A percentile compares a stretch with the other conserved stretches of the same genome.
Conservation (phyloP, 2,329 filamentous ascomycete genomes). For the Ceratocystis cubensis region DNA sequence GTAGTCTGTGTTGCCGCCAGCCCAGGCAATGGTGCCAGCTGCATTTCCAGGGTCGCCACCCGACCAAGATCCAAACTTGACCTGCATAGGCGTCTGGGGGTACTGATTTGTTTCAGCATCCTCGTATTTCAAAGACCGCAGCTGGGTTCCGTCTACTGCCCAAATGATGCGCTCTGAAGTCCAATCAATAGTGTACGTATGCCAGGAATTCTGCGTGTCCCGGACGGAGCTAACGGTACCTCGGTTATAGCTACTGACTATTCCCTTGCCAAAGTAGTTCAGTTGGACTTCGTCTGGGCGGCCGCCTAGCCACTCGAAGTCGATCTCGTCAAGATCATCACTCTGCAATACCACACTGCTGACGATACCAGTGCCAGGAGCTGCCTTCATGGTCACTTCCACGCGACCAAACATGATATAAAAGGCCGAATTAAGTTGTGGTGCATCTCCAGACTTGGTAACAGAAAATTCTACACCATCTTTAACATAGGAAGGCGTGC, state of each 20-base stretch:
- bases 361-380: conserved; percentile 82
- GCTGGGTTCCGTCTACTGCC: conserved; percentile 64
- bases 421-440: conserved; percentile 78
- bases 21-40: conserved; percentile 78
- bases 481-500: conserved; percentile 54
- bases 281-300: conserved; percentile 69
- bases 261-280: conserved; percentile 94
- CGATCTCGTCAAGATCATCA: conserved; percentile 87
- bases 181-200: conserved; percentile 90
- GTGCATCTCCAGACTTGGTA: conserved; percentile 63
- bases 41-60: conserved; percentile 75
- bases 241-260: conserved; percentile 73
- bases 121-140: conserved; percentile 59
- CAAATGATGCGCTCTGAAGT: conserved; percentile 73
- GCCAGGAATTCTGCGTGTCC: conserved; percentile 61
- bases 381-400: conserved; percentile 71
- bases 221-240: conserved; percentile 60
- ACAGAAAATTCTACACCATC: conserved; percentile 78
- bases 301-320: conserved; percentile 89
- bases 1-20: conserved; percentile 76
- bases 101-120: conserved; percentile 65
- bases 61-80: conserved; percentile 86
- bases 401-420: conserved; percentile 99
- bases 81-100: conserved; percentile 88
- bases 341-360: conserved; percentile 86